Evolutionary conservation across 108 stramenopile species (phyloP).

Genomic region (Cyclotella atomus): DNA sequence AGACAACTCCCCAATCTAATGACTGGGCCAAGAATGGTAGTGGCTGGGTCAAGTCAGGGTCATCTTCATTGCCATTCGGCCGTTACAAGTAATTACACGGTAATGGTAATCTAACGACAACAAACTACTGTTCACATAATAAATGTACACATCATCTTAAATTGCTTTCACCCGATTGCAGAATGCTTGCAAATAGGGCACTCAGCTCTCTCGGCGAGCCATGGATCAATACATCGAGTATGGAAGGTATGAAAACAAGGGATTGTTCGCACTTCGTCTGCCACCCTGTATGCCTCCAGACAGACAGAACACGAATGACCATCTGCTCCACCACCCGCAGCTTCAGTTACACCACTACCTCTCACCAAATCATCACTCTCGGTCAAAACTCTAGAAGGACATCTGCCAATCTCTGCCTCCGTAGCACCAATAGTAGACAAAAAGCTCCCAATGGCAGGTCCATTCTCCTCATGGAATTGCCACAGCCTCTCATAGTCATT

Average conservation of each 20-base stretch:
- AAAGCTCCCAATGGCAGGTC: constrained; percentile 49
- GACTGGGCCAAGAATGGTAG: neutral
- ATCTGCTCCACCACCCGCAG: neutral
- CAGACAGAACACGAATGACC: constrained; percentile 46
- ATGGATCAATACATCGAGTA: constrained; percentile 58
- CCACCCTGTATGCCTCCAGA: constrained; percentile 48
- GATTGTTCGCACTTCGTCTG: constrained; percentile 52
- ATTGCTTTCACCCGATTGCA: constrained; percentile 38
- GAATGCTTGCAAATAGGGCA: constrained; percentile 69
- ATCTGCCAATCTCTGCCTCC: constrained; percentile 55
- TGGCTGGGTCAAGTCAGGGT: constrained; percentile 1
- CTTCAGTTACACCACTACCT: neutral
- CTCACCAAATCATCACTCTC: constrained; percentile 40
- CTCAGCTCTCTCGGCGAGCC: constrained; percentile 48
- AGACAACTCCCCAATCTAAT: neutral
- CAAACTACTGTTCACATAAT: neutral
- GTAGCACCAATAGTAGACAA: constrained; percentile 48
- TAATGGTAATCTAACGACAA: neutral
- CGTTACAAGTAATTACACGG: neutral
- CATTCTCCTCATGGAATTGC: constrained; percentile 55
- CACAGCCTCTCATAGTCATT: constrained; percentile 56
- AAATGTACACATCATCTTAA: neutral
- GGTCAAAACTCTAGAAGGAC: constrained; percentile 42
- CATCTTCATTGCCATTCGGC: neutral
- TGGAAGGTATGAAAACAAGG: constrained; percentile 66